Base-by-base conservation (phyloP, 2,329 filamentous ascomycete species). In the Penicillium sp. region DNA sequence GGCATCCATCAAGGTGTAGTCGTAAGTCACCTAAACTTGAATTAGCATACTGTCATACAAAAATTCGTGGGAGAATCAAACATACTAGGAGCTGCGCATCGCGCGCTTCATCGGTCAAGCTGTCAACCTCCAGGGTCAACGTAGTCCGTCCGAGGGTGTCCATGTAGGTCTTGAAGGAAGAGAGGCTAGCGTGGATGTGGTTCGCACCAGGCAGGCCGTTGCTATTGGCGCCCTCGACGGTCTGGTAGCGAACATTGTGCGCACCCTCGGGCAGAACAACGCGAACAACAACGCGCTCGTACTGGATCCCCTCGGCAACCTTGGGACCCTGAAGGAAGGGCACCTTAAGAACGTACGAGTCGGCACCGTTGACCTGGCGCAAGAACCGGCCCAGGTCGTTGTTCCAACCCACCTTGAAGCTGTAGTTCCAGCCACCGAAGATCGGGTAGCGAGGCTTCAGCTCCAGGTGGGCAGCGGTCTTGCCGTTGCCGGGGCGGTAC, bases 371-470 rank as follows among this genome's bases (percentile, higher is more conserved):
- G 62, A 79, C 66, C 63, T 78, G 79, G 63, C 90, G 86, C 60
- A 99, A 70, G 70, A 89, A 94, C 51, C 82, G 83, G 64, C 84
- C 84, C 25, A 95, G 80, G 60, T 95, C 85, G 46, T 89, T 86
- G 76, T 97, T 95, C 94, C 94, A 99, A 61, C 94, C 94, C 51
- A 97, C 86, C 53, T 88, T 90, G 79, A 97, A 99, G 60, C 89
- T 94, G 74, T 96, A 97, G 74, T 95, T 96, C 94, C 94, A 99
- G 54, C 90, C 91, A 54, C 94, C 94, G 65, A 96, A 99, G 22
- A 99, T 73, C n/a, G 94, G 94, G 73, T 95, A 99, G 46, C 94
- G 85, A 18, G 94, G 94, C 79, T 92, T 94, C 57, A 96, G 80
- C 73, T 96, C 92, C 25, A 99, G 81, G 69, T 81, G 83, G 69